Base-by-base conservation (phyloP, 169 alveolate genomes). In the Theileria luwenshuni region DNA sequence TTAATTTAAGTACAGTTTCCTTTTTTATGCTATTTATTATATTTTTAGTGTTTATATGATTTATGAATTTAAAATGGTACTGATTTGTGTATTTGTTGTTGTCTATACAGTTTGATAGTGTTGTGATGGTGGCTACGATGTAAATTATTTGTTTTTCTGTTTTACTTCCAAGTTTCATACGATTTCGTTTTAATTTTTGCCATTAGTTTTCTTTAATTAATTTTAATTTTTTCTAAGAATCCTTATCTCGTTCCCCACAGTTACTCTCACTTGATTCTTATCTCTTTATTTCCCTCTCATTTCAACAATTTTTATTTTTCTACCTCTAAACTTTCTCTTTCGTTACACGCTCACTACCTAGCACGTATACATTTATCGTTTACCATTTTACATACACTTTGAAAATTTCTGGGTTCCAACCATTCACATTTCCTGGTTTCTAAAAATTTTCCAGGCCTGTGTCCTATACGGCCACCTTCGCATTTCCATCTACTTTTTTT, bases 161-260 rank as follows among this genome's bases (percentile, higher is more conserved):
- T 8, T n/a, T 54, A 10, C 27, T 25, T 13, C 17, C 8, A 54
- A 25, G 8, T 54, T 23, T 54, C 63, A 54, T 54, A 54, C 63
- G 27, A 54, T n/a, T 54, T 54, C 13, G 27, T 23, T n/a, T 13
- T 54, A 54, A 21, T 54, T 54, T 23, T 54, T n/a, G 27, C 63
- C 63, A 54, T 54, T 19, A 13, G 27, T 23, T 32, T 38, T 5
- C 30, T 54, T n/a, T 12, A 54, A 54, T 23, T 54, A 25, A 54
- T 33, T 25, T 5, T 54, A 33, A 38, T 23, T 13, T 54, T 38
- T 54, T 5, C 15, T 2, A 54, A n/a, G 63, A 54, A 54, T 54
- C 63, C 10, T 23, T 54, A 25, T 12, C 33, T 23, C 33, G 17
- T 23, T 54, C 63, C 63, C 63, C 63, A 54, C 63, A 54, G 63